A percentile compares a stretch with the other conserved stretches of the same genome.
These are phyloP conservation scores for Erodium trifolium DNA, from an alignment of 441 rosid genomes.

Conservation along the genomic window DNA sequence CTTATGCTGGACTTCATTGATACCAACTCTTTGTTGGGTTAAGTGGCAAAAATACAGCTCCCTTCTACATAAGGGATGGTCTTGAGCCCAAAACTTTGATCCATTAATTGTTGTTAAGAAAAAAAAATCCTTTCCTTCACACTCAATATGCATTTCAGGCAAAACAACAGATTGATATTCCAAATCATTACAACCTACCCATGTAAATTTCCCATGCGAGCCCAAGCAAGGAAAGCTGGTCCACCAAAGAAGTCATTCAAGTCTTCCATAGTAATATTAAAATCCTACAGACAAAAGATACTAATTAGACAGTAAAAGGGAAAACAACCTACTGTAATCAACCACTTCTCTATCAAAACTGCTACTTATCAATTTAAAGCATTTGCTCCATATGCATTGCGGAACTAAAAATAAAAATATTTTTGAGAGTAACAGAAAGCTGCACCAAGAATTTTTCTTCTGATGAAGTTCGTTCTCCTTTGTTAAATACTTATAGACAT, in stretches of 20 bases:
- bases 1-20: too few species aligned
- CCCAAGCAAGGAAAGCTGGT: slow-evolving; percentile 99
- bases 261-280: slow-evolving; percentile 60
- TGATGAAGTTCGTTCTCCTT: background rate
- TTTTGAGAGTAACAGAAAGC: background rate
- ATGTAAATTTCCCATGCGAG: slow-evolving; percentile 98
- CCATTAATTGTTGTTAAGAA: too few species aligned
- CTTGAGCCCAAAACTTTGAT: too few species aligned
- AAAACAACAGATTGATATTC: slow-evolving; percentile 2
- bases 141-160: slow-evolving; percentile 8
- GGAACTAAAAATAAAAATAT: background rate
- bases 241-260: slow-evolving; percentile 89
- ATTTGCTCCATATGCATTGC: too few species aligned
- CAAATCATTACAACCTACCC: slow-evolving; percentile 38
- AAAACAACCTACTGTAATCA: background rate
- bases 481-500: background rate
- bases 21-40: too few species aligned
- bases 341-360: too few species aligned
- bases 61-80: too few species aligned
- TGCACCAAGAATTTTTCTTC: background rate
- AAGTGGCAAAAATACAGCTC: too few species aligned
- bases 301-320: background rate
- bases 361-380: too few species aligned
- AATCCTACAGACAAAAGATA: slow-evolving; percentile 42
- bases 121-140: background rate